Base-by-base conservation (phyloP, 2,329 filamentous ascomycete species). In the Annulohypoxylon truncatum region DNA sequence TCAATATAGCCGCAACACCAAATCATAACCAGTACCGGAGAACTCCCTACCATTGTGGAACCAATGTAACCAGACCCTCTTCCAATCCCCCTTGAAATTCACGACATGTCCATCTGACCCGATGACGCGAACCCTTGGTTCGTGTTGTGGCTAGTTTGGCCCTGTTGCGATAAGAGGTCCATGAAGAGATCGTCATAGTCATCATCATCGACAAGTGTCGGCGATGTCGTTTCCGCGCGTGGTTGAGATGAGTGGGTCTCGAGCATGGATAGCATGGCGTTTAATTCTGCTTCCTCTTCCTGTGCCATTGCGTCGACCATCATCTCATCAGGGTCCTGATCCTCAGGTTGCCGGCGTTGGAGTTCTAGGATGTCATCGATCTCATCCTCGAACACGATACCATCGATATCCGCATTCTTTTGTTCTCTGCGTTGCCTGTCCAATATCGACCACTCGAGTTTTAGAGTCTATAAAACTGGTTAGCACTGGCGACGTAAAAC, bases 131-230 rank as follows among this genome's bases (percentile, higher is more conserved):
- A 72, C 15, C 69, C 67, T 46, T 75, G 74, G 38, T 42, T 42
- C 12, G 38, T 8, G 18, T 22, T 22, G 15, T 42, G 38, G 68
- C 55, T 68, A 22, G 64, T 64, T 26, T 69, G 61, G 8, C 64
- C 70, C 48, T 72, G 80, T 65, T 83, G 78, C n/a, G 85, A 82
- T 53, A 88, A 77, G 35, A 92, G 75, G 70, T 92, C 88, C 81
- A 87, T 86, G 75, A 97, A 90, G 8, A 90, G 77, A 48, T 83
- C 79, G 68, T 90, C 88, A 71, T 89, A 90, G 44, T 89, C 87
- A 12, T 84, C 84, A 47, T 89, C 87, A 55, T 89, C 87, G 0
- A 80, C 83, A 29, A 82, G 76, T 0, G 76, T 73, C 7, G 81
- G 74, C 31, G 69, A 72, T 9, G 69, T 52, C 4, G 67, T 33